Evolutionary conservation across 306 rosid genomes (phyloP).

Genomic region (Betula pendula): DNA sequence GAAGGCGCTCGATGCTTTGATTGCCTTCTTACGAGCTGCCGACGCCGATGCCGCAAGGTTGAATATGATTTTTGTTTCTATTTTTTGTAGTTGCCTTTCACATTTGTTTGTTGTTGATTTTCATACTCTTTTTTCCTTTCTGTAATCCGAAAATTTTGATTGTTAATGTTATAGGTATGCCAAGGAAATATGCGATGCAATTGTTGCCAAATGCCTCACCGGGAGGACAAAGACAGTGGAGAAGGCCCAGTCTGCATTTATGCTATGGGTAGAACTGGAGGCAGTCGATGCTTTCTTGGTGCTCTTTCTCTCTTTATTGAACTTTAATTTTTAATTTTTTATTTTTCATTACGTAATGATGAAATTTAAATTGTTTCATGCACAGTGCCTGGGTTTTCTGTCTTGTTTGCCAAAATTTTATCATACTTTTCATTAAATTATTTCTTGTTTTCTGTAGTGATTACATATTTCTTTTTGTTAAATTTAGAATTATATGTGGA

Average conservation of each 20-base stretch:
- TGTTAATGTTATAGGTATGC: slow-evolving; percentile 52
- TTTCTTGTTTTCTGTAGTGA: neutral
- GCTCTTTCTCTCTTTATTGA: slow-evolving; percentile 17
- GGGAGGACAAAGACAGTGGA: slow-evolving; percentile 99
- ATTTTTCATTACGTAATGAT: too few species aligned
- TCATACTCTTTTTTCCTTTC: slow-evolving; percentile 17
- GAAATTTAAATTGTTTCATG: neutral
- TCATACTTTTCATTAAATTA: neutral
- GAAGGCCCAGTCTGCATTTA: slow-evolving; percentile 89
- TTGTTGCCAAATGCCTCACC: slow-evolving; percentile 92
- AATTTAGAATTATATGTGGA: neutral
- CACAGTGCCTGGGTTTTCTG: neutral
- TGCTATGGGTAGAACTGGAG: slow-evolving; percentile 98
- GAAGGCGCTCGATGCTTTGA: slow-evolving; percentile 93
- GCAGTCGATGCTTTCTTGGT: slow-evolving; percentile 97
- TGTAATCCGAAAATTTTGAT: slow-evolving; percentile 24
- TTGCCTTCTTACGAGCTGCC: slow-evolving; percentile 88
- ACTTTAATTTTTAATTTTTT: neutral
- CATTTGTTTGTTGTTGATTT: neutral
- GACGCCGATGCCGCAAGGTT: slow-evolving; percentile 97
- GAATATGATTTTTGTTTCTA: neutral
- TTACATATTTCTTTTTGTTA: neutral
- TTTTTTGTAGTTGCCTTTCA: neutral
- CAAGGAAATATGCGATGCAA: slow-evolving; percentile 87
- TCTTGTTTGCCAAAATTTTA: neutral